Evolutionary conservation across 108 stramenopile species (phyloP), one percentile per base, ranked within the genome.

Genomic region (Phaeodactylum tricornutum): DNA sequence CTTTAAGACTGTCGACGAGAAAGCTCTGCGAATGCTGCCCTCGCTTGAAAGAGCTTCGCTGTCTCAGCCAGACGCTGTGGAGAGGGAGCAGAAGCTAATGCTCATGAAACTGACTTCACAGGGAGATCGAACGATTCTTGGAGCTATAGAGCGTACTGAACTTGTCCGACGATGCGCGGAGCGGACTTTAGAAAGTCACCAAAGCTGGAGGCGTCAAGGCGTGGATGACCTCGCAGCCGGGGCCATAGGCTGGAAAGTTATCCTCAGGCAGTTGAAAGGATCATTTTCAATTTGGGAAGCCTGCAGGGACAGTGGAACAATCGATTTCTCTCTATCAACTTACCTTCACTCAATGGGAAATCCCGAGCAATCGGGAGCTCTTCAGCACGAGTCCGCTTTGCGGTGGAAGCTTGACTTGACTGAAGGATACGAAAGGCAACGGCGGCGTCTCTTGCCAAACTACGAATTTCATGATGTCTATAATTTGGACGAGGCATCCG

Each of bases 381-480:
- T 61, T 34, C 62, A 21, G 8, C 39, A 35, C 8, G 75, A 76
- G 28, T 25, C 62, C 43, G 66, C 71, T 2, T 66, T 37, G 29
- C 39, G 77, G 24, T 92, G 91, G 91, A 92, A 92, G 55, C 66
- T 92, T 6, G 91, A 92, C 67, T 51, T 88, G 35, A 76, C 83
- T 16, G 91, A 92, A 65, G 86, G 91, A 2, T 71, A 70, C 54
- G 91, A 92, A 57, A 66, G 84, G 11, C 85, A 84, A 50, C 69
- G 91, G 26, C 74, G 81, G 11, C 69, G 83, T 9, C 52, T 92
- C n/a, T 64, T 88, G 1, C 85, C 85, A 19, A 92, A 92, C 52
- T 88, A 87, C 41, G 91, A 92, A 59, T 92, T 88, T 60, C 78
- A 83, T 67, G 81, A 74, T 41, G 51, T 92, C n/a, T 92, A 88